phyloP scores from a whole-genome alignment of 441 rosid genomes.

The Erodium chrysanthum region DNA sequence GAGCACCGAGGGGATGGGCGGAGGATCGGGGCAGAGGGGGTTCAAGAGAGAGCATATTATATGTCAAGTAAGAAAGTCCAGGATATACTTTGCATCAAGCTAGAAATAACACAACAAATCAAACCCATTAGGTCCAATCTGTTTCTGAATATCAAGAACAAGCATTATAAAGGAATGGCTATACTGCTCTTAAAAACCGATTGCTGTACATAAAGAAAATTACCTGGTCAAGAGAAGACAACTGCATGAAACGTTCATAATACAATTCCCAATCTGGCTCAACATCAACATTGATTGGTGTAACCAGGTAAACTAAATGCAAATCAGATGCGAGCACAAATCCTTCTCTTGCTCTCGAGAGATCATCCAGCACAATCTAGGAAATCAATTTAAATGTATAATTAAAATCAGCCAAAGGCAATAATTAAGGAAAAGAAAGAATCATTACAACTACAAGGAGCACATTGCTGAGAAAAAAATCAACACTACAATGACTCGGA shows the following conservation, averaged over 20 bases:
- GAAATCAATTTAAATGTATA: constrained; percentile 20
- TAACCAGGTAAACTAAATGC: constrained; percentile 84
- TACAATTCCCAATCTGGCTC: constrained; percentile 96
- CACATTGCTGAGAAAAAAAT: neutral
- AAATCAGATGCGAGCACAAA: constrained; percentile 95
- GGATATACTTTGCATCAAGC: too few relatives aligned
- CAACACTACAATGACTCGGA: neutral
- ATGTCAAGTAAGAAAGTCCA: too few relatives aligned
- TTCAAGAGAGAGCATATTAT: too few relatives aligned
- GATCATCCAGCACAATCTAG: constrained; percentile 93
- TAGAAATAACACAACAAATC: neutral
- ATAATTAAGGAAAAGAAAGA: constrained; percentile 9
- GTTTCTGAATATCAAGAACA: neutral
- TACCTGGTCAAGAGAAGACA: constrained; percentile 90
- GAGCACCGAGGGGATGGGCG: too few relatives aligned
- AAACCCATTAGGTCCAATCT: constrained; percentile 3
- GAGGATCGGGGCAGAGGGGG: too few relatives aligned
- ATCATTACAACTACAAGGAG: constrained; percentile 10
- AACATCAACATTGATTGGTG: constrained; percentile 88
- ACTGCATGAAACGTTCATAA: constrained; percentile 79
- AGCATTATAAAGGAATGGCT: constrained; percentile 1
- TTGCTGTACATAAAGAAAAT: constrained; percentile 13
- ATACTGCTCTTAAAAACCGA: neutral
- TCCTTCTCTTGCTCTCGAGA: constrained; percentile 92
- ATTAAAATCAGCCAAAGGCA: neutral